These are phyloP conservation scores for Leucosporidium yakuticum DNA, from an alignment of 768 basidiomycete species.

Conservation along the genomic window DNA sequence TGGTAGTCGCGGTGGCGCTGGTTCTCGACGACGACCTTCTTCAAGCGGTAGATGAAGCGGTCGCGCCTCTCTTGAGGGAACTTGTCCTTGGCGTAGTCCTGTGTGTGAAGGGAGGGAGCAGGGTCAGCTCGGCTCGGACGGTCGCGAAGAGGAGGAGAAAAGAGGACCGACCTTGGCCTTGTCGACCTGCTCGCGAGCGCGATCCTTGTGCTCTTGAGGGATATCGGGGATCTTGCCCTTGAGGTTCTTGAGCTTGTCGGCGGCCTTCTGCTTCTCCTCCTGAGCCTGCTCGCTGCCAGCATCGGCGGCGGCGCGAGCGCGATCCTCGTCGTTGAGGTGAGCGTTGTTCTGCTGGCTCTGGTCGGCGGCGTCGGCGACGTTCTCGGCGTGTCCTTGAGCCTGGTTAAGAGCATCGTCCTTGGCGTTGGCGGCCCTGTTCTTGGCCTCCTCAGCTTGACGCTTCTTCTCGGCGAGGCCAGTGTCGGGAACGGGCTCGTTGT, in stretches of 20 bases:
- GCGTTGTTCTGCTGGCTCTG: conserved; percentile 33
- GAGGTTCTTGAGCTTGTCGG: conserved; percentile 32
- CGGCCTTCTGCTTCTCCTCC: conserved; percentile 32
- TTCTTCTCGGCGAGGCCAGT: conserved; percentile 47
- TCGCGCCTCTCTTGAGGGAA: conserved; percentile 87
- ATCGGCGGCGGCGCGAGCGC: conserved; percentile 42
- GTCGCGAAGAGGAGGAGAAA: neutral
- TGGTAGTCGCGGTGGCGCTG: conserved; percentile 80
- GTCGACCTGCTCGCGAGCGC: conserved; percentile 51
- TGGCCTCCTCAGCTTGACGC: conserved; percentile 33
- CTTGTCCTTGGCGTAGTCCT: conserved; percentile 66
- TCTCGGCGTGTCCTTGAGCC: conserved; percentile 32
- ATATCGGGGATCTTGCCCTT: conserved; percentile 51
- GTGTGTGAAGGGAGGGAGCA: neutral
- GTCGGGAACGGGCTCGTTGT: conserved; percentile 51
- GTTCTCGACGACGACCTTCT: conserved; percentile 59
- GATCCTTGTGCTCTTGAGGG: conserved; percentile 59
- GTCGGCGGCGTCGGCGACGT: conserved; percentile 43
- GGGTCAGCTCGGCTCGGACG: neutral
- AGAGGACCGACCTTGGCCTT: conserved; percentile 47
- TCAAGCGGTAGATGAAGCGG: conserved; percentile 84
- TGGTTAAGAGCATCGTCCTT: conserved; percentile 20
- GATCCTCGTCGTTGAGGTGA: conserved; percentile 34
- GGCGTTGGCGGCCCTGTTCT: conserved; percentile 35
- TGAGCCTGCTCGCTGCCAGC: conserved; percentile 39